These are phyloP conservation scores for Pseudogymnoascus sp. DNA, from an alignment of 2,329 filamentous ascomycete species.

Conservation along the genomic window DNA sequence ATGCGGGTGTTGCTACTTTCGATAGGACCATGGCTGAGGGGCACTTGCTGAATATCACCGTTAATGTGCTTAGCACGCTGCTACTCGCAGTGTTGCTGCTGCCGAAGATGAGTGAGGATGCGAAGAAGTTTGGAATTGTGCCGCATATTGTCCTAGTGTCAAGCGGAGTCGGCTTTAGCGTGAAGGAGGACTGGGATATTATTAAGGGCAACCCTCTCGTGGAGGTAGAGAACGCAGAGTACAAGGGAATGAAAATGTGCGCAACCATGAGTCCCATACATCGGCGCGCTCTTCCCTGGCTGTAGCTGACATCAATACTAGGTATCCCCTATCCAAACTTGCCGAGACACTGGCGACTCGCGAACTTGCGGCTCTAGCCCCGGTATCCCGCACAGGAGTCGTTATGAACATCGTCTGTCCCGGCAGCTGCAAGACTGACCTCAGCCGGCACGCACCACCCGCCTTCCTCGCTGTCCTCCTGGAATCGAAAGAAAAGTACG, in stretches of 20 bases:
- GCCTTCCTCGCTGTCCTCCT: slow-evolving; percentile 12
- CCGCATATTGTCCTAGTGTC: slow-evolving; percentile 18
- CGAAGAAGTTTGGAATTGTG: slow-evolving; percentile 15
- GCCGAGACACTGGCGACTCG: slow-evolving; percentile 20
- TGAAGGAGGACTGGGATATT: slow-evolving; percentile 14
- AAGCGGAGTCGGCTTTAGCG: slow-evolving; percentile 17
- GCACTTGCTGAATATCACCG: slow-evolving; percentile 34
- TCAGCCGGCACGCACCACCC: slow-evolving; percentile 18
- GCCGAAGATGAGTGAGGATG: slow-evolving; percentile 29
- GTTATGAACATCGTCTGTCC: slow-evolving; percentile 25
- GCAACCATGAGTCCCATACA: neutral
- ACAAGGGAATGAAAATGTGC: slow-evolving; percentile 14
- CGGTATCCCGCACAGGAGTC: slow-evolving; percentile 22
- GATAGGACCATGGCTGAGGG: slow-evolving; percentile 22
- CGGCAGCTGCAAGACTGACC: slow-evolving; percentile 24
- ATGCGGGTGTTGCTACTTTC: slow-evolving; percentile 15
- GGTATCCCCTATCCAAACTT: slow-evolving; percentile 27
- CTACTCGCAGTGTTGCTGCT: slow-evolving; percentile 37
- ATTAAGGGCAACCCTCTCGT: slow-evolving; percentile 20
- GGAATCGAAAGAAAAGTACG: slow-evolving; percentile 14
- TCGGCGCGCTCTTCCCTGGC: neutral
- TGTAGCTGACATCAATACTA: slow-evolving; percentile 11
- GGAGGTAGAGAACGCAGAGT: slow-evolving; percentile 15
- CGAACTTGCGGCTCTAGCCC: slow-evolving; percentile 19
- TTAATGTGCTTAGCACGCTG: slow-evolving; percentile 40